A percentile compares a stretch with the other conserved stretches of the same genome.
Conservation (phyloP, 805 yeast species). For the Barnettozyma vustinii region DNA sequence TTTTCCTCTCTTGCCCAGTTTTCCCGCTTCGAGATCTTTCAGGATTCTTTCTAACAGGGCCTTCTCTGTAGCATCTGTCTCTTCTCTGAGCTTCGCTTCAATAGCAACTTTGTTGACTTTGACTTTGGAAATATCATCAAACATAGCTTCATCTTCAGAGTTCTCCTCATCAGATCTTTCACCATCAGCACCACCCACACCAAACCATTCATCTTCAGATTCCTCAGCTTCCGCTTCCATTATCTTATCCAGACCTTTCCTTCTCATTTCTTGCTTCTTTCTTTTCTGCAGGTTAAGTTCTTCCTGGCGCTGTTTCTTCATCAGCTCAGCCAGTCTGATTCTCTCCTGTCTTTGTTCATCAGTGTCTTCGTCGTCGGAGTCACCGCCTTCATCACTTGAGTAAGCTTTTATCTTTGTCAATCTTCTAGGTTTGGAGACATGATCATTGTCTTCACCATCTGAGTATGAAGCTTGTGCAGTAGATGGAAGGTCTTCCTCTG, state of each 20-base stretch:
- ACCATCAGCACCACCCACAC: slow-evolving; percentile 71
- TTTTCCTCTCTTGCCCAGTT: slow-evolving; percentile 53
- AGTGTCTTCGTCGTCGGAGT: slow-evolving; percentile 21
- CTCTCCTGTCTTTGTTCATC: slow-evolving; percentile 19
- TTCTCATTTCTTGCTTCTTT: slow-evolving; percentile 47
- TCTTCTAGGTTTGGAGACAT: slow-evolving; percentile 6
- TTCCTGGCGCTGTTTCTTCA: slow-evolving; percentile 20
- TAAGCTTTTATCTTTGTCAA: slow-evolving; percentile 7
- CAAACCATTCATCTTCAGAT: slow-evolving; percentile 86
- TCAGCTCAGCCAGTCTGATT: slow-evolving; percentile 15
- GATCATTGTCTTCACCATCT: not conserved
- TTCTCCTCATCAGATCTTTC: slow-evolving; percentile 46
- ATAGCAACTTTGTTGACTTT: slow-evolving; percentile 54
- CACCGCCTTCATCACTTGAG: slow-evolving; percentile 16
- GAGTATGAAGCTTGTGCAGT: not conserved
- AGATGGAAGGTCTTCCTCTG: not conserved
- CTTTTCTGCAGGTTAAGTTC: slow-evolving; percentile 21
- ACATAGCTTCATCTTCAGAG: slow-evolving; percentile 73
- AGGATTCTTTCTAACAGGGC: slow-evolving; percentile 59
- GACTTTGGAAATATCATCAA: slow-evolving; percentile 60
- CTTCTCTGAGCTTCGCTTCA: slow-evolving; percentile 51
- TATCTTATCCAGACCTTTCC: slow-evolving; percentile 51
- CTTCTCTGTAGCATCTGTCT: slow-evolving; percentile 57
- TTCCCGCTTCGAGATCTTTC: slow-evolving; percentile 69
- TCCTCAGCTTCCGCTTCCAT: slow-evolving; percentile 83